Evolutionary conservation across 495 filamentous ascomycete species (phyloP), one percentile per base, ranked within the genome.

Genomic region (Trichoderma gamsii): DNA sequence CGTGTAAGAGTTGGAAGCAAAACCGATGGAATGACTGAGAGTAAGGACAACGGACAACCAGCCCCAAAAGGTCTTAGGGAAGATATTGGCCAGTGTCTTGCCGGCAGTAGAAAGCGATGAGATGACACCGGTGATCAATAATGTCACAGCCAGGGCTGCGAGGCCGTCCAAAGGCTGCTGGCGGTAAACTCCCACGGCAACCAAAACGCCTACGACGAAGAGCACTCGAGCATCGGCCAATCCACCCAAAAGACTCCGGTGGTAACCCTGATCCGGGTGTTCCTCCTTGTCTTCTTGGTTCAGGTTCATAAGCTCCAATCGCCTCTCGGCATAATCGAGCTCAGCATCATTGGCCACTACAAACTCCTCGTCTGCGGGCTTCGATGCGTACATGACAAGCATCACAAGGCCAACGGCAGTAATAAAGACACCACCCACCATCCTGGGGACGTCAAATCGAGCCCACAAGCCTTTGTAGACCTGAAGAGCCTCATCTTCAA

Each of bases 1-100:
- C 6, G 94, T 98, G 78, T 92, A 99, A 2, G 95, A 98, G 75
- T 98, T 99, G 5, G 95, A 94, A 0, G 92, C 95, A 77, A 97
- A 98, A 46, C 93, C 94, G 70, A 91, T 78, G 18, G 91, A 95
- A 75, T 96, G 92, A 70, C 87, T 86, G 32, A 91, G 75, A 0
- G 93, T 94, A 71, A 97, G 91, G 32, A 93, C 74, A 51, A 93
- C 76, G 1, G 91, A 88, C 66, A 97, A 81, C 88, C 91, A 92
- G 21, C 92, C 91, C 94, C 93, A 98, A 66, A 92, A 75, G 0
- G 88, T 89, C n/a, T 74, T 86, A 0, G 94, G 93, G n/a, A 93
- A 69, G 51, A 92, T 83, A n/a, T 78, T 81, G 78, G 78, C 61
- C 73, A 83, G 70, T 83, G 76, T 49, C 76, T 80, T 70, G 72